phyloP scores from a whole-genome alignment of 1,284 basidiomycete species.

The Ustilago esculenta region DNA sequence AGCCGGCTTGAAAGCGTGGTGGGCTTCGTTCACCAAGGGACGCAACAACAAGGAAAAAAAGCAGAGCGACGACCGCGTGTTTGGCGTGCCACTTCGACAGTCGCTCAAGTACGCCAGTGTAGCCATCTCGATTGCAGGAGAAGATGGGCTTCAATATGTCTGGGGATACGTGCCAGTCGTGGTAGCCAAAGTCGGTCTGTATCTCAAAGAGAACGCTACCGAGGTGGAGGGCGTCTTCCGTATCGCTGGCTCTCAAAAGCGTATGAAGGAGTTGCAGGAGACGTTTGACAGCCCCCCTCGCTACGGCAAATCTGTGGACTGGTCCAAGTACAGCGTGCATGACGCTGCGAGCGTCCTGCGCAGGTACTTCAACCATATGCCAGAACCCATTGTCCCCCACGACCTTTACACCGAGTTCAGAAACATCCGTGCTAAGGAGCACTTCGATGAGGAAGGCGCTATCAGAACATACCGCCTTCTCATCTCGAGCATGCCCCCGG shows the following conservation, averaged over 20 bases:
- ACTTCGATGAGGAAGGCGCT: slow-evolving; percentile 53
- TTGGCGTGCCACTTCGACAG: slow-evolving; percentile 84
- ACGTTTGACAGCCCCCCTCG: slow-evolving; percentile 87
- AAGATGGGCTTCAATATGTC: slow-evolving; percentile 66
- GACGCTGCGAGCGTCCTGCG: slow-evolving; percentile 96
- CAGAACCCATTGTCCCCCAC: slow-evolving; percentile 88
- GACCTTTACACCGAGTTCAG: slow-evolving; percentile 89
- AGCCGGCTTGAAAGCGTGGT: slow-evolving; percentile 54
- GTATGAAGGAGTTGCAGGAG: slow-evolving; percentile 93
- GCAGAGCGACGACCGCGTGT: slow-evolving; percentile 70
- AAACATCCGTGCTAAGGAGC: slow-evolving; percentile 72
- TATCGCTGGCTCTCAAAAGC: slow-evolving; percentile 78
- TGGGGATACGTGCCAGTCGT: slow-evolving; percentile 89
- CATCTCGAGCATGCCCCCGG: slow-evolving; percentile 83
- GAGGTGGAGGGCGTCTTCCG: slow-evolving; percentile 96
- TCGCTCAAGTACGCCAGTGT: slow-evolving; percentile 87
- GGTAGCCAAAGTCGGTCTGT: slow-evolving; percentile 89
- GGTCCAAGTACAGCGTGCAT: slow-evolving; percentile 90
- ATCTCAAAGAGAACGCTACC: slow-evolving; percentile 72
- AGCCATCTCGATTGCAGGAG: slow-evolving; percentile 89
- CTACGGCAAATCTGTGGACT: slow-evolving; percentile 91
- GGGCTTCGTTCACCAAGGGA: slow-evolving; percentile 58
- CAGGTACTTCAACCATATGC: slow-evolving; percentile 94
- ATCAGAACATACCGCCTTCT: slow-evolving; percentile 77
- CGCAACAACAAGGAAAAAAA: slow-evolving; percentile 46